Evolutionary conservation across 2,329 filamentous ascomycete genomes (phyloP).

Genomic region (Neofusicoccum ribis): DNA sequence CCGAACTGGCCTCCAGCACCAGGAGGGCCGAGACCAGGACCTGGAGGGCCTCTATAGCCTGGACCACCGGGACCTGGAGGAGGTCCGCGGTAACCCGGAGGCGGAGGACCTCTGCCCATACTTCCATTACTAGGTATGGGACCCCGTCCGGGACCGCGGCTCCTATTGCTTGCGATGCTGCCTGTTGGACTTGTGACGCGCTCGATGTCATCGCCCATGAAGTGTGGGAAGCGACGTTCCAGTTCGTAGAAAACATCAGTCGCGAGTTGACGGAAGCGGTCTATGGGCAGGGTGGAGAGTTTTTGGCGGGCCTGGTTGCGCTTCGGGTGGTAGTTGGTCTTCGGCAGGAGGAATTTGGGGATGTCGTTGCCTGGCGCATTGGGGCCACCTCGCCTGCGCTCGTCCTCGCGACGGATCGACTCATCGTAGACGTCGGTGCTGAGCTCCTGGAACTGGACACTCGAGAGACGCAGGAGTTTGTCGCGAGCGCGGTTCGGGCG

Average conservation of each 20-base stretch:
- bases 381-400: slow-evolving; percentile 46
- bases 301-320: slow-evolving; percentile 97
- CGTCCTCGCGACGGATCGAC: slow-evolving; percentile 79
- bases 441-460: slow-evolving; percentile 93
- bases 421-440: slow-evolving; percentile 98
- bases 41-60: slow-evolving; percentile 23
- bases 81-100: slow-evolving; percentile 17
- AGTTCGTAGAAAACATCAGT: slow-evolving; percentile 96
- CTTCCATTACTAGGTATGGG: slow-evolving; percentile 58
- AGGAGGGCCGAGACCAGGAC: slow-evolving; percentile 22
- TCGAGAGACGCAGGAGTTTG: slow-evolving; percentile 85
- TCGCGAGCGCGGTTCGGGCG: slow-evolving; percentile 88
- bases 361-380: slow-evolving; percentile 49
- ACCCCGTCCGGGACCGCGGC: slow-evolving; percentile 58
- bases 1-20: slow-evolving; percentile 64
- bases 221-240: slow-evolving; percentile 83
- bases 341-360: slow-evolving; percentile 72
- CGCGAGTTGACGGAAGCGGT: slow-evolving; percentile 85
- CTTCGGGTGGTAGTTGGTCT: slow-evolving; percentile 90
- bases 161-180: slow-evolving; percentile 57
- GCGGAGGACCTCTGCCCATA: slow-evolving; percentile 35
- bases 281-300: slow-evolving; percentile 81
- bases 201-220: slow-evolving; percentile 68
- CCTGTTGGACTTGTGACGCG: slow-evolving; percentile 66
- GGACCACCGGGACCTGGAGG: slow-evolving; percentile 23